Evolutionary conservation across 305 asterid genomes (phyloP).

Genomic region (Fraxinus angustifolia): DNA sequence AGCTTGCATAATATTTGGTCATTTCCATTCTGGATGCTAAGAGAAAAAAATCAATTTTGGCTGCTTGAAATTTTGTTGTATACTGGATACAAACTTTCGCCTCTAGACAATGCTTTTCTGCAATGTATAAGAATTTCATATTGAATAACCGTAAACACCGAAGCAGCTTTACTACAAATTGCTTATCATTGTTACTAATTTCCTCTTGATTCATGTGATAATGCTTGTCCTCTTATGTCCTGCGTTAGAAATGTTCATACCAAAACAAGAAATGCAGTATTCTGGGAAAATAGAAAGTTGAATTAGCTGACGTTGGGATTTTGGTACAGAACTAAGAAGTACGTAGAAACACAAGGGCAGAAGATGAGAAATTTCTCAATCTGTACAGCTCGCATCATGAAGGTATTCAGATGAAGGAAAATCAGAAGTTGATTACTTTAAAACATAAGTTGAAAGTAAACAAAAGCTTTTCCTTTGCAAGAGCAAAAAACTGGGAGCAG

Average conservation of each 20-base stretch:
- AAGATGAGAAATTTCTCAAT: neutral
- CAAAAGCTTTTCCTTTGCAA: conserved; percentile 6
- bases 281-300: neutral
- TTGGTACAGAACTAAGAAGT: conserved; percentile 5
- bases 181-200: neutral
- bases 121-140: neutral
- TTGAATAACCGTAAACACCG: neutral
- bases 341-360: neutral
- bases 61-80: neutral
- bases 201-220: neutral
- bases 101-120: neutral
- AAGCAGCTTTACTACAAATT: neutral
- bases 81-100: neutral
- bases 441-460: conserved; percentile 10
- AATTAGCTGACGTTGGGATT: neutral
- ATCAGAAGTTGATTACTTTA: neutral
- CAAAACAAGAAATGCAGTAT: neutral
- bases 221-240: neutral
- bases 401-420: neutral
- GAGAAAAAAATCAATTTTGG: neutral
- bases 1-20: neutral
- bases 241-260: neutral
- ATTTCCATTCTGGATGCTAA: neutral
- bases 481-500: neutral
- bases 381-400: neutral